Evolutionary conservation across 805 yeast genomes (phyloP).

Genomic region (Cyberlindnera xishuangbannaensis): DNA sequence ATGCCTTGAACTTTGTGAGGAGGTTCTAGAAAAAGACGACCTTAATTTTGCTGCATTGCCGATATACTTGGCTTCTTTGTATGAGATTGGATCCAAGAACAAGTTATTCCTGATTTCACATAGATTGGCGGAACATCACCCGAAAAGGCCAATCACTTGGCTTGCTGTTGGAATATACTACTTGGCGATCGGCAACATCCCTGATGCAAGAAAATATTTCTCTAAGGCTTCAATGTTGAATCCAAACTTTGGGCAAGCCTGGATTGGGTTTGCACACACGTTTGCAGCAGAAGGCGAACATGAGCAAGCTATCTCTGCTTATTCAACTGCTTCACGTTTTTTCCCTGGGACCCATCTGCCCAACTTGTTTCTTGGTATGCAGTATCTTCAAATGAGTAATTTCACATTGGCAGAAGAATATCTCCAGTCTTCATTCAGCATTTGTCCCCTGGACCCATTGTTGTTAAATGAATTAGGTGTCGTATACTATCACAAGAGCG

Average conservation of each 20-base stretch:
- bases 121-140: constrained; percentile 77
- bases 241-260: constrained; percentile 89
- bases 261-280: constrained; percentile 98
- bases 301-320: constrained; percentile 96
- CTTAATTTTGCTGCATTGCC: constrained; percentile 71
- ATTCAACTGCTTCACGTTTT: constrained; percentile 88
- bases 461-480: constrained; percentile 91
- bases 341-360: constrained; percentile 92
- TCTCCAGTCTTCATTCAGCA: constrained; percentile 62
- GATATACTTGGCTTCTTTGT: constrained; percentile 72
- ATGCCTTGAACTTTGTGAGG: constrained; percentile 71
- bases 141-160: constrained; percentile 83
- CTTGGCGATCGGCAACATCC: constrained; percentile 59
- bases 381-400: constrained; percentile 84
- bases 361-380: constrained; percentile 89
- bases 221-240: constrained; percentile 83
- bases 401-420: constrained; percentile 82
- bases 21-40: constrained; percentile 47
- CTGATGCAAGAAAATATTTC: constrained; percentile 83
- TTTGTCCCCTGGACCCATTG: constrained; percentile 83
- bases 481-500: constrained; percentile 71
- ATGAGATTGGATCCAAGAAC: constrained; percentile 79
- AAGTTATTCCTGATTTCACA: constrained; percentile 78
- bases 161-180: constrained; percentile 89
- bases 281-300: constrained; percentile 98